Percentiles rank a stretch among this genome's conserved stretches.
phyloP scores from a whole-genome alignment of 2,329 filamentous ascomycete genomes.

The Cordyceps cateniannulata region DNA sequence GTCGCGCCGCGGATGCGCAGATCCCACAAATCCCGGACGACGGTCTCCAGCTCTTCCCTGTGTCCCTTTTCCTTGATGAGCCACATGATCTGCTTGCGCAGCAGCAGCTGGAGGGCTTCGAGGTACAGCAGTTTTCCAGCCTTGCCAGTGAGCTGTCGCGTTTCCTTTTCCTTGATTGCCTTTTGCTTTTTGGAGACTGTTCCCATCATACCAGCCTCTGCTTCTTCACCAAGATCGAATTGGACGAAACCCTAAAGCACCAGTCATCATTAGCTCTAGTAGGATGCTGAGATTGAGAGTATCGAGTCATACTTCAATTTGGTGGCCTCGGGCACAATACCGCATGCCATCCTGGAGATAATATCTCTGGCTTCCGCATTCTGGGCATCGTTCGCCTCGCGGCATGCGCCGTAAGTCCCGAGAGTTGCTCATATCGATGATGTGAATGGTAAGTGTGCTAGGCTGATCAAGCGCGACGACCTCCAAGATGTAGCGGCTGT shows the following conservation, averaged over 20 bases:
- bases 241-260: conserved; percentile 43
- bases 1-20: conserved; percentile 50
- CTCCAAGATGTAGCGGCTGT: background rate
- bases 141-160: conserved; percentile 54
- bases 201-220: conserved; percentile 59
- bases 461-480: background rate
- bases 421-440: conserved; percentile 31
- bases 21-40: conserved; percentile 81
- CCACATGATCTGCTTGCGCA: conserved; percentile 75
- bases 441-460: background rate
- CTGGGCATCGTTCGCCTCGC: conserved; percentile 47
- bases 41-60: conserved; percentile 65
- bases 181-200: conserved; percentile 50
- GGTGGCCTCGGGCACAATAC: conserved; percentile 76
- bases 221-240: conserved; percentile 58
- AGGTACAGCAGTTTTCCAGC: conserved; percentile 73
- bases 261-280: conserved; percentile 5
- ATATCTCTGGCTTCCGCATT: conserved; percentile 66
- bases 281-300: background rate
- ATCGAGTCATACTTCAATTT: conserved; percentile 55
- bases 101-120: conserved; percentile 74
- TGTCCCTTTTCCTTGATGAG: conserved; percentile 61
- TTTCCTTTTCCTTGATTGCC: conserved; percentile 46
- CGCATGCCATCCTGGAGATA: conserved; percentile 69
- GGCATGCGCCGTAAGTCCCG: conserved; percentile 44